These are phyloP conservation scores for Dioscorea dumetorum DNA, from an alignment of 106 monocot genomes.

Conservation along the genomic window DNA sequence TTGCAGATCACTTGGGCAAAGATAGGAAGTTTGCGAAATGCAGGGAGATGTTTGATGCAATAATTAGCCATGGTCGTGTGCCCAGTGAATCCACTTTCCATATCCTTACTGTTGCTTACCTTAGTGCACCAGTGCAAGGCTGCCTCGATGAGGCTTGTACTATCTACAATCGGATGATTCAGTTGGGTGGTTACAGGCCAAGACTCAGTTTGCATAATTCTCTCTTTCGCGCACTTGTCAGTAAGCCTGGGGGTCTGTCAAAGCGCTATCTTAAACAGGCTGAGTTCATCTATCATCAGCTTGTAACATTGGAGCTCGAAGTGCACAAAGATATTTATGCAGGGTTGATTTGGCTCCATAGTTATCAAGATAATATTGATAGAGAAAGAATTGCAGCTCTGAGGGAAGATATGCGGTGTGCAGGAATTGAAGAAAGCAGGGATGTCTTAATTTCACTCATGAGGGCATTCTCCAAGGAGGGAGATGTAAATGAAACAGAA, in stretches of 20 bases:
- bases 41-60: slow-evolving; percentile 68
- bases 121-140: slow-evolving; percentile 53
- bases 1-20: slow-evolving; percentile 80
- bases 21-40: slow-evolving; percentile 70
- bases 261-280: slow-evolving; percentile 71
- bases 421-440: slow-evolving; percentile 42
- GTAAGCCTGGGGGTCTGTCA: slow-evolving; percentile 36
- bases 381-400: slow-evolving; percentile 49
- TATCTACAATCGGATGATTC: slow-evolving; percentile 88
- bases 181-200: slow-evolving; percentile 74
- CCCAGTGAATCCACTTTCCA: slow-evolving; percentile 89
- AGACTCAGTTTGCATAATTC: slow-evolving; percentile 82
- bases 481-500: slow-evolving; percentile 62
- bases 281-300: slow-evolving; percentile 78
- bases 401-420: slow-evolving; percentile 56
- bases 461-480: slow-evolving; percentile 78
- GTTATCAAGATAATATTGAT: slow-evolving; percentile 79
- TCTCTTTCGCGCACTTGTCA: slow-evolving; percentile 65
- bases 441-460: slow-evolving; percentile 72
- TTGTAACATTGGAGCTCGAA: slow-evolving; percentile 48
- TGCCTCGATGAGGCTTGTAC: slow-evolving; percentile 75
- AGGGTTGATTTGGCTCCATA: slow-evolving; percentile 91
- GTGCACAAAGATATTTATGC: slow-evolving; percentile 66
- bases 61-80: slow-evolving; percentile 65
- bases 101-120: slow-evolving; percentile 66